Evolutionary conservation across 768 basidiomycete genomes (phyloP).

Genomic region (Suillus spraguei): DNA sequence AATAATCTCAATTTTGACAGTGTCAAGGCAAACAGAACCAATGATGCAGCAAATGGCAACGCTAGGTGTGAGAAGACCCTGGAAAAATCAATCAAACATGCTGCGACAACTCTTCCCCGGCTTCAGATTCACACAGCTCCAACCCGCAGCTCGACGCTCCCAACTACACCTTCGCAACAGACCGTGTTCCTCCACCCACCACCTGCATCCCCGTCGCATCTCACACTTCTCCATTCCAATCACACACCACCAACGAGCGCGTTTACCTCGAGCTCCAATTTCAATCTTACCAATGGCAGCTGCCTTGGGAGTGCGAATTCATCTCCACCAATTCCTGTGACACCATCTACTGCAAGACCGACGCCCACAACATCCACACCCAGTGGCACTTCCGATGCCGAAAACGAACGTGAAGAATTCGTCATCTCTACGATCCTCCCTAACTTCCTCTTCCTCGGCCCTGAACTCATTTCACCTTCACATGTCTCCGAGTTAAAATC

Average conservation of each 20-base stretch:
- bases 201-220: constrained; percentile 58
- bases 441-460: constrained; percentile 87
- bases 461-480: constrained; percentile 74
- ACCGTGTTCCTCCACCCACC: constrained; percentile 23
- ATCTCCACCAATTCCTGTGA: constrained; percentile 39
- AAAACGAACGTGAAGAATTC: constrained; percentile 65
- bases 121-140: constrained; percentile 64
- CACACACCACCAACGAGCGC: constrained; percentile 59
- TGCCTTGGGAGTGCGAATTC: constrained; percentile 3
- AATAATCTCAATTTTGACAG: constrained; percentile 51
- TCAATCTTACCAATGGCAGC: constrained; percentile 1
- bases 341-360: constrained; percentile 42
- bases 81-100: neutral
- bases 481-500: constrained; percentile 76
- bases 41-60: neutral
- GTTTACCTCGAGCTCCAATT: constrained; percentile 9
- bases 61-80: too few relatives aligned
- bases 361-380: constrained; percentile 57
- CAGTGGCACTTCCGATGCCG: constrained; percentile 19
- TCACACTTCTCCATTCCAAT: constrained; percentile 60
- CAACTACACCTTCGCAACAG: constrained; percentile 39
- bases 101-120: constrained; percentile 46
- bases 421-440: constrained; percentile 91
- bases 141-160: constrained; percentile 60
- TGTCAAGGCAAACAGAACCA: neutral